Base-by-base conservation (phyloP, 1,284 basidiomycete genomes). In the Anthracocystis walkeri region DNA sequence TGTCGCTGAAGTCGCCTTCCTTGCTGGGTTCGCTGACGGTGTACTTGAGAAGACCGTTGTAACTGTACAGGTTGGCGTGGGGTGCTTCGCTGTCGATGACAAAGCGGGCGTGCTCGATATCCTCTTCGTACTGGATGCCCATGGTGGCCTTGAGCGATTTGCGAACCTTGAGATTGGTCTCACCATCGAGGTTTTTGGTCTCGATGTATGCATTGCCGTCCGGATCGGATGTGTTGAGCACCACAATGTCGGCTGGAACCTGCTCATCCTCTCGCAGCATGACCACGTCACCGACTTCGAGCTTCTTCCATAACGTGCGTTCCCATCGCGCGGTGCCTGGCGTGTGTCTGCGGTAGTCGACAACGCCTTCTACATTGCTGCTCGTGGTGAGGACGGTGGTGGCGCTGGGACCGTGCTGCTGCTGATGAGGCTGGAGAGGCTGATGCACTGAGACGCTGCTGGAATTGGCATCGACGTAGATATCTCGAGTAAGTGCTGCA, bases 251-350 rank as follows among this genome's bases (percentile, higher is more conserved):
- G 7, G 96, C 96, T 0, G 96, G 95, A 7, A 98, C 91, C 86
- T 97, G 94, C 67, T 98, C 96, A 85, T 97, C 93, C 82, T 97
- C 94, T 59, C 92, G 88, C 27, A 98, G 87, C 2, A 97, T 87
- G 25, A 99, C 93, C 25, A 98, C 87, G 84, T 98, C 96, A n/a
- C 96, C 96, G 6, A 97, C 95, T 85, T 97, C 94, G 52, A 99
- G 88, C 87, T 98, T 97, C 88, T 98, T 98, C 96, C 96, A 99
- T 1, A 98, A 87, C 3, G 96, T 98, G 63, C 95, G 88, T 84
- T 97, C 95, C 95, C 95, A 98, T 29, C 89, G 88, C 0, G 93
- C 91, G 0, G 91, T 90, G 0, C 94, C 94, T 0, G 88, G 87
- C 1, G 89, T 87, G 33, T 89, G 89, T 56, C 90, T 89, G 50